Evolutionary conservation across 148 eudicot genomes (phyloP).

Genomic region (Rhododendron kiyosumense): DNA sequence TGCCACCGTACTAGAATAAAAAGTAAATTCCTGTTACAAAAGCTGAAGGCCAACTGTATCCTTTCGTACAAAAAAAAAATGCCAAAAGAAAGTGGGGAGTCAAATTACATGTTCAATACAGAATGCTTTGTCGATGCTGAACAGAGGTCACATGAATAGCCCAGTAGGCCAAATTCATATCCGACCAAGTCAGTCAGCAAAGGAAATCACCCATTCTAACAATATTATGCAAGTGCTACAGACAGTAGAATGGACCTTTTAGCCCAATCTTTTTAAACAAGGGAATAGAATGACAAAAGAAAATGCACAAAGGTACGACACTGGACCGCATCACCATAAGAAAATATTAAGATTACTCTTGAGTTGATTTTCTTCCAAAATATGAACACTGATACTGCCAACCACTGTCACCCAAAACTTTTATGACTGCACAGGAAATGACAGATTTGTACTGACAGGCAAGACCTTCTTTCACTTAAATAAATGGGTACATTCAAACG

Average conservation of each 20-base stretch:
- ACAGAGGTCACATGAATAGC: neutral
- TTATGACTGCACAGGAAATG: neutral
- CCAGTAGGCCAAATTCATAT: neutral
- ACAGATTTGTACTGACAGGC: neutral
- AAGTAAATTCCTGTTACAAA: neutral
- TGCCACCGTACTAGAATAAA: neutral
- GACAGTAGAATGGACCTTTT: neutral
- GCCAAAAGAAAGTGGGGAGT: neutral
- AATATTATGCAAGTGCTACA: neutral
- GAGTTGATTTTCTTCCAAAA: neutral
- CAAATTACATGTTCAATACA: neutral
- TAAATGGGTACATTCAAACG: neutral
- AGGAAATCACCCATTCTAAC: neutral
- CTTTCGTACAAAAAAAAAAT: too few species aligned
- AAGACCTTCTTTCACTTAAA: neutral
- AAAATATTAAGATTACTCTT: neutral
- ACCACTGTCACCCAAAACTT: neutral
- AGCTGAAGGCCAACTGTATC: neutral
- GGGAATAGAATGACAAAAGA: neutral
- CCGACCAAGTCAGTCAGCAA: neutral
- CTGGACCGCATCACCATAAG: neutral
- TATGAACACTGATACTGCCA: neutral
- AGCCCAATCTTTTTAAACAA: neutral
- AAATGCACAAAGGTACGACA: neutral
- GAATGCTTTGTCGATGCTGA: neutral